A percentile compares a stretch with the other conserved stretches of the same genome.
These are phyloP conservation scores for Vitis vinifera DNA, from an alignment of 164 flowering plant genomes.

Conservation along the genomic window DNA sequence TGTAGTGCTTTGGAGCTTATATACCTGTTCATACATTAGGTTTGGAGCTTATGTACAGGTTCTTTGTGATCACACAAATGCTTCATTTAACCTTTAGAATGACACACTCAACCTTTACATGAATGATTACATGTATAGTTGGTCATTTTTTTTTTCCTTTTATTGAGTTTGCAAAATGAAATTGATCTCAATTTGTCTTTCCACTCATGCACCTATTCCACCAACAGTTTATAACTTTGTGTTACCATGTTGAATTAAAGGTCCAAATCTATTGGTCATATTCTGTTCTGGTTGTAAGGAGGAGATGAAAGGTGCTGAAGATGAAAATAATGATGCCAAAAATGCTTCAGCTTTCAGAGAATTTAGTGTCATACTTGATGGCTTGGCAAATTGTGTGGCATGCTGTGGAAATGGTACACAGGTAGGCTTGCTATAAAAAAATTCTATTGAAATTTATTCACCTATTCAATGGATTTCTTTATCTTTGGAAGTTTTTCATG, in stretches of 20 bases:
- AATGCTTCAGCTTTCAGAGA: constrained; percentile 23
- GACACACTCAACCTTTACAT: no score
- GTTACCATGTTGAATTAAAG: constrained; percentile 38
- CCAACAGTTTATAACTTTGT: neutral
- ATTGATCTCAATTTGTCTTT: no score
- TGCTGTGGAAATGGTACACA: constrained; percentile 47
- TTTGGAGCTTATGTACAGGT: no score
- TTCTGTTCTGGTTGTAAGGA: constrained; percentile 49
- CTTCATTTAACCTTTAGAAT: no score
- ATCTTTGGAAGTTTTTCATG: neutral
- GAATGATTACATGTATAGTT: no score
- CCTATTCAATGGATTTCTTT: neutral
- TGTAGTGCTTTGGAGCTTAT: no score
- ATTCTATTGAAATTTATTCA: neutral
- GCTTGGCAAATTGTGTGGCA: constrained; percentile 75
- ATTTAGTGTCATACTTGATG: constrained; percentile 48
- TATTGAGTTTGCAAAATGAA: no score
- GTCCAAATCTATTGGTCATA: constrained; percentile 57
- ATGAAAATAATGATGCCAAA: constrained; percentile 17
- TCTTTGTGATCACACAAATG: no score
- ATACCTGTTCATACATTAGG: no score
- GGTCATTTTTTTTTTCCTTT: no score
- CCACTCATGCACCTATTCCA: neutral
- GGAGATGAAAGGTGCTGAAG: constrained; percentile 17
- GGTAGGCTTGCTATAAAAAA: constrained; percentile 33